These are phyloP conservation scores for Neurospora cerealis DNA, from an alignment of 495 filamentous ascomycete genomes.

Conservation along the genomic window DNA sequence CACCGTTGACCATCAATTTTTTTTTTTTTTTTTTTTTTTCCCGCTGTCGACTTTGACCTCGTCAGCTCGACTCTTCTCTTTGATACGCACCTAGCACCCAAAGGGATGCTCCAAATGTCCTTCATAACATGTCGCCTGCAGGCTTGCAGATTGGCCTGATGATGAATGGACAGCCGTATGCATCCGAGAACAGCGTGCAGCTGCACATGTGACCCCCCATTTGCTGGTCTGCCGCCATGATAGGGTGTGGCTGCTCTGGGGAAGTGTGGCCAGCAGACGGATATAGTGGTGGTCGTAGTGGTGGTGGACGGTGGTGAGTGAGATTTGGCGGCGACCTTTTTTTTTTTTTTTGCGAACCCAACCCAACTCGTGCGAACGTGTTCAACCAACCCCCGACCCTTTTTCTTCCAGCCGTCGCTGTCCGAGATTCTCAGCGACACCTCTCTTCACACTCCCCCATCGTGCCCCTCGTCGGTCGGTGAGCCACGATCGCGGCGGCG, in stretches of 20 bases:
- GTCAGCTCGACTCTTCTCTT: neutral
- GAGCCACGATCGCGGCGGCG: neutral
- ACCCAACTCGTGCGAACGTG: neutral
- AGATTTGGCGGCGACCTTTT: neutral
- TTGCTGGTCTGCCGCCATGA: slow-evolving; percentile 16
- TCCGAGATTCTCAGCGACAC: neutral
- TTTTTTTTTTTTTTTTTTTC: neutral
- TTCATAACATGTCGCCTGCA: slow-evolving; percentile 18
- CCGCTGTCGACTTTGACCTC: neutral
- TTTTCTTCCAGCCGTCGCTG: neutral
- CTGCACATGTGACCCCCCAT: slow-evolving; percentile 26
- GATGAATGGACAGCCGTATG: slow-evolving; percentile 22
- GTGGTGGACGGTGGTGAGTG: neutral
- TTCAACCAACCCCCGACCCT: neutral
- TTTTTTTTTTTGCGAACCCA: neutral
- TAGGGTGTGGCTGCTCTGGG: slow-evolving; percentile 19
- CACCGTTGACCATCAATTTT: neutral
- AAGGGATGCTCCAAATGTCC: slow-evolving; percentile 7
- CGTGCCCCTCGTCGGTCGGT: neutral
- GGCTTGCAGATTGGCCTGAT: slow-evolving; percentile 4
- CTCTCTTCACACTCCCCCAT: neutral
- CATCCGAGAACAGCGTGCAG: slow-evolving; percentile 22
- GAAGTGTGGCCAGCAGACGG: slow-evolving; percentile 6
- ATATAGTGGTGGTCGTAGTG: neutral
- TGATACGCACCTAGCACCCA: neutral